phyloP scores from a whole-genome alignment of 768 basidiomycete genomes.

The Rubroboletus pulcherrimus region DNA sequence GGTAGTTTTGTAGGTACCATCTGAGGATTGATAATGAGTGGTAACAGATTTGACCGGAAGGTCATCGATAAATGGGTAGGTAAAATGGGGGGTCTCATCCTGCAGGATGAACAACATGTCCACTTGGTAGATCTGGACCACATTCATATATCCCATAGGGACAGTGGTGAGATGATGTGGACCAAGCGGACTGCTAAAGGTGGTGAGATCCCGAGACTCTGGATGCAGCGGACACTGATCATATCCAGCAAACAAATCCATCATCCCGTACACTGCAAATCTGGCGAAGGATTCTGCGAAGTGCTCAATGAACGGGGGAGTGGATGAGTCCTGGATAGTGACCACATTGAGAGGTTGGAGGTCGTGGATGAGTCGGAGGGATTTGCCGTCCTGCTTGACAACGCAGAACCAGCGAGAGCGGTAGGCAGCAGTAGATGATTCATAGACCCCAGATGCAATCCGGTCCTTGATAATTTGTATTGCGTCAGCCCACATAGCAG shows the following conservation, averaged over 20 bases:
- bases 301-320: not conserved
- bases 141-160: too few relatives aligned
- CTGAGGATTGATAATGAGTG: not conserved
- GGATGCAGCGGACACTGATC: too few relatives aligned
- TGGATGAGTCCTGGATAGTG: not conserved
- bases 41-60: not conserved
- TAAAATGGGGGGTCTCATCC: not conserved
- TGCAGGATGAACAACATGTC: too few relatives aligned
- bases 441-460: constrained; percentile 36
- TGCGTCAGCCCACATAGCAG: not conserved
- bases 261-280: too few relatives aligned
- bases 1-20: not conserved
- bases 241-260: too few relatives aligned
- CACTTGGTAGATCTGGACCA: too few relatives aligned
- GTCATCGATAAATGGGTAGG: not conserved
- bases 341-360: not conserved
- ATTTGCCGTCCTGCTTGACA: not conserved
- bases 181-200: too few relatives aligned
- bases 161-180: too few relatives aligned
- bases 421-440: constrained; percentile 15
- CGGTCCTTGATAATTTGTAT: constrained; percentile 31
- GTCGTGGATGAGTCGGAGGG: not conserved
- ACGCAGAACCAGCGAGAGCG: not conserved
- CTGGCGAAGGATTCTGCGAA: not conserved
- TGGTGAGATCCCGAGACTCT: too few relatives aligned